These are phyloP conservation scores for Mycocentrospora acerina DNA, from an alignment of 2,329 filamentous ascomycete species.

Conservation along the genomic window DNA sequence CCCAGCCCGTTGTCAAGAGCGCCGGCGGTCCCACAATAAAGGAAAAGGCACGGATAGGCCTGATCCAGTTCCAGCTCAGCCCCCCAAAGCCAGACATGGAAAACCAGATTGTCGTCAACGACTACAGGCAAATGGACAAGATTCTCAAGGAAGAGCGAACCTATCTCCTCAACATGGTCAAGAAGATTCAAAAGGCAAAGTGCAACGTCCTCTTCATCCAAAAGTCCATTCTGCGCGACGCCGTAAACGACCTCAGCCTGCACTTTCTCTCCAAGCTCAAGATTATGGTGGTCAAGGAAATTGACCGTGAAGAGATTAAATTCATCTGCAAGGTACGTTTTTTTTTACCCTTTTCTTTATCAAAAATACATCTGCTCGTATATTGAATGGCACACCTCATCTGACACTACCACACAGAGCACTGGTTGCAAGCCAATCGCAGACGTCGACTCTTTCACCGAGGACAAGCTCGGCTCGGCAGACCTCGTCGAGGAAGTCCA, in stretches of 20 bases:
- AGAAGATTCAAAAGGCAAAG: constrained; percentile 99
- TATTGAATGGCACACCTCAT: too few species aligned
- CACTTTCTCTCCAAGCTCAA: constrained; percentile 98
- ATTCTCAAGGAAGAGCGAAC: constrained; percentile 98
- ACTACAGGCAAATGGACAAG: constrained; percentile 99
- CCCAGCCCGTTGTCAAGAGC: constrained; percentile 90
- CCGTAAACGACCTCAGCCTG: constrained; percentile 94
- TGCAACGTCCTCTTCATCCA: constrained; percentile 98
- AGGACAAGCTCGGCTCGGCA: constrained; percentile 94
- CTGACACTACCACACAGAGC: constrained; percentile 52
- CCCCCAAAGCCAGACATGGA: constrained; percentile 99
- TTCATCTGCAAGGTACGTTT: constrained; percentile 84
- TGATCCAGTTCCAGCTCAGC: constrained; percentile 98
- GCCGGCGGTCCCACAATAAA: constrained; percentile 87
- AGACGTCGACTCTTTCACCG: constrained; percentile 96
- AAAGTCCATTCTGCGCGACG: constrained; percentile 96
- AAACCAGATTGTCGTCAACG: constrained; percentile 98
- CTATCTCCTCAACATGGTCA: constrained; percentile 97
- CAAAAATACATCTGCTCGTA: background rate
- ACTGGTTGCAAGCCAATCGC: constrained; percentile 98
- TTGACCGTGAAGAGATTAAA: constrained; percentile 97
- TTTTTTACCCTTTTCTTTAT: background rate
- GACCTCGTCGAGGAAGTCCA: constrained; percentile 93
- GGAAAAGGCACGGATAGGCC: constrained; percentile 94
- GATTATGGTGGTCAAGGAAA: constrained; percentile 94